Percentiles rank a stretch among this genome's conserved stretches.
Evolutionary conservation across 176 grass and related monocot genomes (phyloP).

Genomic region (Eleusine indica): DNA sequence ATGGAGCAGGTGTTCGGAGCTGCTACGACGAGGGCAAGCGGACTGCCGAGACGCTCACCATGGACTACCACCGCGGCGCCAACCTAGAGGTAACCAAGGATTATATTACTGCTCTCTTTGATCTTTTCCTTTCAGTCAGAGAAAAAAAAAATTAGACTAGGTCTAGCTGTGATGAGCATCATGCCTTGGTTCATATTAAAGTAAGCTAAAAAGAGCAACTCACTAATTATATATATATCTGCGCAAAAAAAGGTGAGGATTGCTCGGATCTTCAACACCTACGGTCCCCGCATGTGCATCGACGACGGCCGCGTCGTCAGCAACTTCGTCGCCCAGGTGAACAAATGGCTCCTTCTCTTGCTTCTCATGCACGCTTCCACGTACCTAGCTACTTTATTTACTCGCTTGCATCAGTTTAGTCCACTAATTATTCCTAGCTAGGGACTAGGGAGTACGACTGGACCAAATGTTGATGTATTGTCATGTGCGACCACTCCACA

Average conservation of each 20-base stretch:
- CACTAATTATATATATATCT: too few relatives aligned
- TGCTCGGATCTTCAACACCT: slow-evolving; percentile 97
- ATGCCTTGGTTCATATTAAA: too few relatives aligned
- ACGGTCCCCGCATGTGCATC: slow-evolving; percentile 95
- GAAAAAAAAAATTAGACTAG: too few relatives aligned
- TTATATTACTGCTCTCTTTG: too few relatives aligned
- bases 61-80: slow-evolving; percentile 97
- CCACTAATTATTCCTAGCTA: too few relatives aligned
- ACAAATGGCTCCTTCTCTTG: too few relatives aligned
- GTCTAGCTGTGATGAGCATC: too few relatives aligned
- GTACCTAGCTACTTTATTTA: background rate
- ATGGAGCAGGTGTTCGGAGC: slow-evolving; percentile 36
- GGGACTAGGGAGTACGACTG: background rate
- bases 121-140: too few relatives aligned
- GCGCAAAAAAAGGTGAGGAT: slow-evolving; percentile 42
- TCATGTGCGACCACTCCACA: background rate
- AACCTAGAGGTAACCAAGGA: slow-evolving; percentile 60
- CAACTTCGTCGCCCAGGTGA: slow-evolving; percentile 96
- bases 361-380: slow-evolving; percentile 8
- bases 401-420: background rate
- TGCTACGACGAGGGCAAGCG: slow-evolving; percentile 97
- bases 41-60: slow-evolving; percentile 91
- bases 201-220: too few relatives aligned
- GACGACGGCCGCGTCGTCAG: slow-evolving; percentile 97
- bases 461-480: background rate